Base-by-base conservation (phyloP, 2,329 filamentous ascomycete genomes). In the Colletotrichum somersetense region DNA sequence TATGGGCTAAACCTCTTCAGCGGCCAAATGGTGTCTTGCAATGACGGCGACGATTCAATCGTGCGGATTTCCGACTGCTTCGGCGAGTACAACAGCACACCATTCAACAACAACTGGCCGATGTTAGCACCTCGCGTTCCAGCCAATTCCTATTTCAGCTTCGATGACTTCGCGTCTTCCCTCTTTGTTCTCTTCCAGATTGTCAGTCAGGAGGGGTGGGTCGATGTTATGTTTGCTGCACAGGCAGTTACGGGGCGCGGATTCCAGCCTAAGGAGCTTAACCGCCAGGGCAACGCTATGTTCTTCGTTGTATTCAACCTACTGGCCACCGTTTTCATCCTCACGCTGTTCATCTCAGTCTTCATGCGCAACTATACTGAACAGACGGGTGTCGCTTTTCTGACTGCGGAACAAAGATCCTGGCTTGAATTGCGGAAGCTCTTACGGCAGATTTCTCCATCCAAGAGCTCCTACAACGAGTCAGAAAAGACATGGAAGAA, bases 361-460 rank as follows among this genome's bases (percentile, higher is more conserved):
- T 99, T 99, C 81, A 99, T 99, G 96, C 94, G 96, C 73, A 99
- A 98, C 81, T 99, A 99, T 82, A 99, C 96, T 0, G 96, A 99
- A 82, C 95, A 98, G 82, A 99, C 96, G 0, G 96, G 96, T 1
- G 96, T 99, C 55, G 96, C 96, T 2, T 99, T 96, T 80, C 85
- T 99, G 77, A 99, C 96, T 1, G 92, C 95, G 0, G 96, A 99
- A 77, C 96, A 99, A 80, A 91, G 96, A 76, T 97, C 96, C 0
- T 99, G 96, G 96, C 89, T 99, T 18, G 96, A 99, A 81, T 83
- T 99, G 76, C 90, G 96, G 69, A 99, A 99, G 82, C 86, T 98
- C 33, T 85, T 99, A 50, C 89, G 94, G 63, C 96, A 98, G 80
- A 95, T 99, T 14, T 96, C 95, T 4, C 96, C 96, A 5, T 98